A percentile compares a stretch with the other conserved stretches of the same genome.
phyloP scores from a whole-genome alignment of 2,329 filamentous ascomycete genomes.

The Neofusicoccum umdonicola region DNA sequence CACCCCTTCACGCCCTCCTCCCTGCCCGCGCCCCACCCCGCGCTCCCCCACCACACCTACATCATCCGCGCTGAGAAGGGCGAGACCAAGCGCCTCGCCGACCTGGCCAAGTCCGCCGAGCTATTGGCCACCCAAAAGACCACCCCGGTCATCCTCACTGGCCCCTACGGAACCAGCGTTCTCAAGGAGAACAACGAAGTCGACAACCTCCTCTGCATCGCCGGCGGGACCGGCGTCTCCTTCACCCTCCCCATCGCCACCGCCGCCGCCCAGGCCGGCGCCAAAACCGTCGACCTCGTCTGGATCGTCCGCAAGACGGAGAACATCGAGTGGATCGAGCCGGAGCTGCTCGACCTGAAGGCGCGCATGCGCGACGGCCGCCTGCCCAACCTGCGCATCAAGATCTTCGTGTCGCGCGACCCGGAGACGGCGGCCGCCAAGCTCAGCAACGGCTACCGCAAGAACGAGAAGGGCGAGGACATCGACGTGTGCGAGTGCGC shows the following conservation, averaged over 20 bases:
- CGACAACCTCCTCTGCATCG: constrained; percentile 34
- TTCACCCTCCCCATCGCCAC: constrained; percentile 38
- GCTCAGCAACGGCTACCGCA: background rate
- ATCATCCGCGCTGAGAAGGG: constrained; percentile 36
- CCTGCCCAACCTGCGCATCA: constrained; percentile 4
- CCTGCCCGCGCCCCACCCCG: constrained; percentile 43
- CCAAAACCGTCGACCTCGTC: constrained; percentile 30
- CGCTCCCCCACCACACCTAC: constrained; percentile 32
- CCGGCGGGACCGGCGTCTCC: constrained; percentile 38
- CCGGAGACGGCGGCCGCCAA: background rate
- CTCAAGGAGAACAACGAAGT: constrained; percentile 23
- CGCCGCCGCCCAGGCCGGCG: constrained; percentile 27
- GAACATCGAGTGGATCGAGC: constrained; percentile 36
- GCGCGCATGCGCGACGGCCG: constrained; percentile 17
- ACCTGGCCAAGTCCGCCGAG: constrained; percentile 23
- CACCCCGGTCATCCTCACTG: constrained; percentile 33
- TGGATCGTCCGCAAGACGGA: constrained; percentile 34
- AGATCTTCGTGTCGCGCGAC: constrained; percentile 13
- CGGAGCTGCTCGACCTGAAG: constrained; percentile 30
- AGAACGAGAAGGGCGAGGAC: background rate
- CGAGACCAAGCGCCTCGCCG: constrained; percentile 34
- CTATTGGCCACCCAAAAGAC: constrained; percentile 18
- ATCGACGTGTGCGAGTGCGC: background rate
- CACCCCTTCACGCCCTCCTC: constrained; percentile 68
- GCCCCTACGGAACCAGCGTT: constrained; percentile 34